Conservation (phyloP, 2,329 filamentous ascomycete species). For the Uncinocarpus reesii region DNA sequence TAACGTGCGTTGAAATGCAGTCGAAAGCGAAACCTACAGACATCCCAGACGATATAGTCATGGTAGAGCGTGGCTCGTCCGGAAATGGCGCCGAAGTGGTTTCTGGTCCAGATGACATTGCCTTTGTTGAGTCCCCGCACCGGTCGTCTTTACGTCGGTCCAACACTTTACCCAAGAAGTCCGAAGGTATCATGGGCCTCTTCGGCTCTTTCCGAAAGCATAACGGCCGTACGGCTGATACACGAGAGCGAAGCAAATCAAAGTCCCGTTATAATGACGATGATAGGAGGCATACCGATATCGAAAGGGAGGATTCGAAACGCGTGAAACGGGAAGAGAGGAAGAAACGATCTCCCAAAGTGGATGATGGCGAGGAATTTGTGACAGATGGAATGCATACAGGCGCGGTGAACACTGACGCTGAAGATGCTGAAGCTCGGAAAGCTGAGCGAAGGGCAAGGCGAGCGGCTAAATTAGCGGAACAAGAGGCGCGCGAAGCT, state of each 20-base stretch:
- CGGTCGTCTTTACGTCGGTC: conserved; percentile 49
- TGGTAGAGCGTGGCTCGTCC: conserved; percentile 42
- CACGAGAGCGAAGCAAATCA: conserved; percentile 30
- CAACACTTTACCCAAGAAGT: conserved; percentile 53
- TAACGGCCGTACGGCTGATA: conserved; percentile 22
- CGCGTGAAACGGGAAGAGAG: conserved; percentile 30
- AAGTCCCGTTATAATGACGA: conserved; percentile 32
- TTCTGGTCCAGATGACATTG: conserved; percentile 42
- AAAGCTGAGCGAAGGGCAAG: conserved; percentile 53
- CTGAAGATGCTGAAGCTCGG: conserved; percentile 50
- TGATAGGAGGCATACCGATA: conserved; percentile 25
- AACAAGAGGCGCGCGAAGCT: conserved; percentile 27
- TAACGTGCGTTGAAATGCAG: conserved; percentile 20
- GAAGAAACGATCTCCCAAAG: conserved; percentile 32
- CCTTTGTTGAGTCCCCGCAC: conserved; percentile 42
- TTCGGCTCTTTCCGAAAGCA: conserved; percentile 43
- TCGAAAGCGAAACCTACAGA: conserved; percentile 28
- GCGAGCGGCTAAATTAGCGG: conserved; percentile 32
- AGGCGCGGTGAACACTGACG: conserved; percentile 32
- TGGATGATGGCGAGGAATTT: conserved; percentile 43
- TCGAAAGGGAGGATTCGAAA: conserved; percentile 29
- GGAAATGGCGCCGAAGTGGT: conserved; percentile 37
- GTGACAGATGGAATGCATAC: conserved; percentile 22
- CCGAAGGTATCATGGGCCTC: conserved; percentile 50
- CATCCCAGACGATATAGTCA: conserved; percentile 42